phyloP scores from a whole-genome alignment of 179 eudicot species.

The Camellia oleifera region DNA sequence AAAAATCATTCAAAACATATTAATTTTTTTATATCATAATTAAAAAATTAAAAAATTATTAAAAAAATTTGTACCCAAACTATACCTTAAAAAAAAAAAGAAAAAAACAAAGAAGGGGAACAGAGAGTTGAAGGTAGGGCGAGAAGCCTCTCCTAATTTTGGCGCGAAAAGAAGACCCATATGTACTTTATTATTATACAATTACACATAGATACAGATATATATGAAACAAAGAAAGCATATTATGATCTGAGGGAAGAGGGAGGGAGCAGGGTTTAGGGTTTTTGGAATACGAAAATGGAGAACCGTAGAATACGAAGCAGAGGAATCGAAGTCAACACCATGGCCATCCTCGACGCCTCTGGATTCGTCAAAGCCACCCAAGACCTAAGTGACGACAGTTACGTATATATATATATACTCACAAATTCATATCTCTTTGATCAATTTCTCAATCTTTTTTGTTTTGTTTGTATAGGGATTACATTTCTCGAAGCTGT shows the following conservation, averaged over 20 bases:
- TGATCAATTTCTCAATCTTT: neutral
- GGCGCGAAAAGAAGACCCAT: neutral
- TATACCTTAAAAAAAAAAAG: too few relatives aligned
- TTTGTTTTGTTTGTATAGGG: slow-evolving; percentile 30
- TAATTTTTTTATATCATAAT: too few relatives aligned
- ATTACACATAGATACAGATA: too few relatives aligned
- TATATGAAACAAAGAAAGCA: too few relatives aligned
- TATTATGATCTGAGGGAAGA: neutral
- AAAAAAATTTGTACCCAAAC: too few relatives aligned
- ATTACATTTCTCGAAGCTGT: slow-evolving; percentile 81
- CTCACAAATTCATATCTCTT: neutral
- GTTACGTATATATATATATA: slow-evolving; percentile 22
- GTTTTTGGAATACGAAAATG: slow-evolving; percentile 27
- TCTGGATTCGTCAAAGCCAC: slow-evolving; percentile 42
- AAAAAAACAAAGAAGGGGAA: too few relatives aligned
- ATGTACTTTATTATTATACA: neutral
- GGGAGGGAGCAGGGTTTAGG: neutral
- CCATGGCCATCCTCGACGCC: slow-evolving; percentile 71
- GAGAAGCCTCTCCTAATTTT: neutral
- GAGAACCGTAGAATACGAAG: slow-evolving; percentile 35
- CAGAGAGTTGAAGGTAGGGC: too few relatives aligned
- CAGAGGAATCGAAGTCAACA: slow-evolving; percentile 71
- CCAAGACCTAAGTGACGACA: slow-evolving; percentile 53
- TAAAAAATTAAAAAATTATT: too few relatives aligned
- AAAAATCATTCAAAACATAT: too few relatives aligned